Evolutionary conservation across 2,329 filamentous ascomycete genomes (phyloP).

Genomic region (Harringtonia aguacate): DNA sequence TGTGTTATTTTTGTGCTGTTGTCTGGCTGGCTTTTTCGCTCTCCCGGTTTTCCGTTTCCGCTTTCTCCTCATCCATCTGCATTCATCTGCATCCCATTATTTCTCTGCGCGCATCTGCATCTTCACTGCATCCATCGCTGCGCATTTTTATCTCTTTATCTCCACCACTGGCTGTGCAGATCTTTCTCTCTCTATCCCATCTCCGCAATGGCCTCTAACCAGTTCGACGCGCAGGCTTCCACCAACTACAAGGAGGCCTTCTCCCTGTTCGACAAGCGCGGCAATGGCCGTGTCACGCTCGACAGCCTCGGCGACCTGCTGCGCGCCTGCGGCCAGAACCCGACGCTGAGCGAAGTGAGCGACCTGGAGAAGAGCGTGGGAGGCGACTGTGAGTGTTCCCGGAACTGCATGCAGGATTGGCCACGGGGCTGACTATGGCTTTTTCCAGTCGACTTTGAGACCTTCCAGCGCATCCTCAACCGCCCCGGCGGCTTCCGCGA

Average conservation of each 20-base stretch:
- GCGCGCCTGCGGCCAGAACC: constrained; percentile 95
- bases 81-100: too few species aligned
- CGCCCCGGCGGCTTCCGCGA: constrained; percentile 96
- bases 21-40: too few species aligned
- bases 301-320: constrained; percentile 87
- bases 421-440: background rate
- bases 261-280: constrained; percentile 98
- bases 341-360: constrained; percentile 82
- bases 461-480: constrained; percentile 94
- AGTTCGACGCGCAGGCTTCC: constrained; percentile 49
- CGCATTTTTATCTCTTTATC: too few species aligned
- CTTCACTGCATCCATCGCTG: too few species aligned
- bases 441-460: constrained; percentile 82
- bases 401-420: background rate
- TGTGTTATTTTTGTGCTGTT: too few species aligned
- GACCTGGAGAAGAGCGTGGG: constrained; percentile 88
- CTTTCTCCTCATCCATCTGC: too few species aligned
- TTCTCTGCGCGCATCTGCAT: too few species aligned
- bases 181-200: background rate
- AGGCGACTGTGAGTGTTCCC: constrained; percentile 66
- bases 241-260: constrained; percentile 99
- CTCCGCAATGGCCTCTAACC: constrained; percentile 37
- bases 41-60: too few species aligned
- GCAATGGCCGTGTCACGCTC: constrained; percentile 80
- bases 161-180: too few species aligned